Percentiles rank a stretch among this genome's conserved stretches.
Conservation (phyloP, 805 yeast species). For the Lachancea cidri region DNA sequence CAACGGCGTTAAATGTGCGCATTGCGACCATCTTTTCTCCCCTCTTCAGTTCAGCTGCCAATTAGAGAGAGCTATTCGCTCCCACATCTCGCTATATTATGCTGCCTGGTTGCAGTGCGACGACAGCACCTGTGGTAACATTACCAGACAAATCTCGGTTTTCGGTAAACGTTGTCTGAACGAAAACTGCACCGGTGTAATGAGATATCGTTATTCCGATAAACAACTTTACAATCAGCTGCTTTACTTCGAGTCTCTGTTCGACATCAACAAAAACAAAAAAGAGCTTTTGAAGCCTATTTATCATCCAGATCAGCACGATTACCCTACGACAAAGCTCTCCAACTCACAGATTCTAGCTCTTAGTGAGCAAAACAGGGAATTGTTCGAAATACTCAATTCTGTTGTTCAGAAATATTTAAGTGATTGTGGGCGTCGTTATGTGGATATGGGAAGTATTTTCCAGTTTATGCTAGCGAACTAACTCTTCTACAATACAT, state of each 20-base stretch:
- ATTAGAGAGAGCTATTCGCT: conserved; percentile 65
- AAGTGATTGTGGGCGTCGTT: conserved; percentile 79
- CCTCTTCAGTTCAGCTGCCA: conserved; percentile 60
- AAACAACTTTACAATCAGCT: conserved; percentile 82
- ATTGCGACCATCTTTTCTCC: conserved; percentile 51
- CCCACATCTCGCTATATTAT: conserved; percentile 69
- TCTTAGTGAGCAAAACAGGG: conserved; percentile 73
- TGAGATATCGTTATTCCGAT: conserved; percentile 72
- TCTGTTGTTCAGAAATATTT: conserved; percentile 68
- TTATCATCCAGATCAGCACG: conserved; percentile 34
- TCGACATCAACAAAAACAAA: conserved; percentile 77
- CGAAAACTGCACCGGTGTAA: conserved; percentile 65
- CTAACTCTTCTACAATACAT: not conserved
- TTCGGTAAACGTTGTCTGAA: conserved; percentile 79
- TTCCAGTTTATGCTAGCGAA: conserved; percentile 51
- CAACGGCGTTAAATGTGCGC: conserved; percentile 65
- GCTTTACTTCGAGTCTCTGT: conserved; percentile 68
- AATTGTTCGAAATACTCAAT: conserved; percentile 46
- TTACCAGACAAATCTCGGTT: conserved; percentile 81
- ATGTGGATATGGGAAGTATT: conserved; percentile 78
- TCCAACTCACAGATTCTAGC: conserved; percentile 58
- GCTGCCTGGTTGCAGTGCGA: conserved; percentile 85
- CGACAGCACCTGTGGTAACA: conserved; percentile 73
- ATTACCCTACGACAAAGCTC: conserved; percentile 30
- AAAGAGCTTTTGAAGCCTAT: conserved; percentile 50